Conservation (phyloP, 257 asterid species). For the Solanum virginianum region DNA sequence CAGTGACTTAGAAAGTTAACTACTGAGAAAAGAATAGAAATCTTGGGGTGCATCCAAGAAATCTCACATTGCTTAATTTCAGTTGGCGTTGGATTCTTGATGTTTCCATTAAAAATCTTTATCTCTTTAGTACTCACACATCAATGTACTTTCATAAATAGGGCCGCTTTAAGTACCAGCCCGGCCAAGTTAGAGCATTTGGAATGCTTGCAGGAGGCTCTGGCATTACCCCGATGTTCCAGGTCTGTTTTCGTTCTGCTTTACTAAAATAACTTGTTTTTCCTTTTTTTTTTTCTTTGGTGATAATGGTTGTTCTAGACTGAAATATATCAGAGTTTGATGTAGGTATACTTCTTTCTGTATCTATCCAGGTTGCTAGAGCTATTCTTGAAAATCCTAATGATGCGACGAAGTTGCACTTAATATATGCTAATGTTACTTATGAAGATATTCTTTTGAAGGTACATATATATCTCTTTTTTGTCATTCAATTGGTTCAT, state of each 20-base stretch:
- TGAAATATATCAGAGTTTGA: background rate
- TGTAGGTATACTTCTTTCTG: background rate
- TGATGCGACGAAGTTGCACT: slow-evolving; percentile 67
- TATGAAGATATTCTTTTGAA: slow-evolving; percentile 78
- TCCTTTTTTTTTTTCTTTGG: too few relatives aligned
- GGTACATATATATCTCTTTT: slow-evolving; percentile 25
- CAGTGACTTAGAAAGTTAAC: background rate
- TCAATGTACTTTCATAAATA: slow-evolving; percentile 1
- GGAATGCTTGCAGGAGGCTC: slow-evolving; percentile 51
- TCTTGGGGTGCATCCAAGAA: background rate
- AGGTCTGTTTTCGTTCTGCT: slow-evolving; percentile 9
- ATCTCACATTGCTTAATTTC: background rate
- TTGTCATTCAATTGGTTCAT: background rate
- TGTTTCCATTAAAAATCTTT: background rate
- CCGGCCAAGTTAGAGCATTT: slow-evolving; percentile 35
- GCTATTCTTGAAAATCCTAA: slow-evolving; percentile 78
- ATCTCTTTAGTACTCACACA: background rate
- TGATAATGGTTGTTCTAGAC: background rate
- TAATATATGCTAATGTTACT: slow-evolving; percentile 86
- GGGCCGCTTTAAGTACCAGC: slow-evolving; percentile 39
- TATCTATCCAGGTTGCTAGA: slow-evolving; percentile 59
- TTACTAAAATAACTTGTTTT: background rate
- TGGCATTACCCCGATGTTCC: slow-evolving; percentile 47
- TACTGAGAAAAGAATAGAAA: background rate
- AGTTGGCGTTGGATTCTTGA: background rate